Evolutionary conservation across 139 green algal species (phyloP).

Genomic region (Chlorella ohadii): DNA sequence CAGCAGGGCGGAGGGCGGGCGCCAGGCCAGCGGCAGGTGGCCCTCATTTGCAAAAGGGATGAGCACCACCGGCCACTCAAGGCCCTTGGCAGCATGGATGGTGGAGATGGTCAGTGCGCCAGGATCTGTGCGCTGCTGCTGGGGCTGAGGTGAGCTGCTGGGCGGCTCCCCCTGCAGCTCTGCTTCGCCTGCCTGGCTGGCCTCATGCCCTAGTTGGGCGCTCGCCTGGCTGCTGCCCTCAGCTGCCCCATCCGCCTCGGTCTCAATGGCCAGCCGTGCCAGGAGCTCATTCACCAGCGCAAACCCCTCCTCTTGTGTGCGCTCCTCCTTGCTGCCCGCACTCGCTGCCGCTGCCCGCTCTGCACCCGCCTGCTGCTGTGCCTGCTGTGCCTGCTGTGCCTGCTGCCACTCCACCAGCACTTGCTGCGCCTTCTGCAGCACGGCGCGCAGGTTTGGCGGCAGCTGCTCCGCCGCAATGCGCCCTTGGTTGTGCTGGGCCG

Average conservation of each 20-base stretch:
- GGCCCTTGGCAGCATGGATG: conserved; percentile 28
- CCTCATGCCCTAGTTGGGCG: not conserved
- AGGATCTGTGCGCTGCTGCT: not conserved
- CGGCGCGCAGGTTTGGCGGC: not conserved
- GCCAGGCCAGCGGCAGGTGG: not conserved
- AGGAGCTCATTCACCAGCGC: not conserved
- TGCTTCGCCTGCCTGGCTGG: no score
- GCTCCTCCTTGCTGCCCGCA: not conserved
- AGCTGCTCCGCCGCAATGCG: not conserved
- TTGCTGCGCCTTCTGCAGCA: conserved; percentile 10
- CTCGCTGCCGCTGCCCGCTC: not conserved
- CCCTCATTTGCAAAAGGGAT: not conserved
- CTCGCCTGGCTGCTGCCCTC: not conserved
- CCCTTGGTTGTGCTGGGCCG: not conserved
- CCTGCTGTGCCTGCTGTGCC: not conserved
- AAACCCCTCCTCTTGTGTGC: not conserved
- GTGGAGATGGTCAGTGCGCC: conserved; percentile 13
- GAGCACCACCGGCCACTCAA: conserved; percentile 12
- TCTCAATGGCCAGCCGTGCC: conserved; percentile 1
- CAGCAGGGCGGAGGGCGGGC: not conserved
- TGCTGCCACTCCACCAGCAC: not conserved
- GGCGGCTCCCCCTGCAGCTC: no score
- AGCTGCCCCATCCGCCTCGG: not conserved
- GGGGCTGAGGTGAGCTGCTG: no score
- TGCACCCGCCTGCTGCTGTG: not conserved